Evolutionary conservation across 495 filamentous ascomycete genomes (phyloP).

Genomic region (Thermochaetoides thermophila): DNA sequence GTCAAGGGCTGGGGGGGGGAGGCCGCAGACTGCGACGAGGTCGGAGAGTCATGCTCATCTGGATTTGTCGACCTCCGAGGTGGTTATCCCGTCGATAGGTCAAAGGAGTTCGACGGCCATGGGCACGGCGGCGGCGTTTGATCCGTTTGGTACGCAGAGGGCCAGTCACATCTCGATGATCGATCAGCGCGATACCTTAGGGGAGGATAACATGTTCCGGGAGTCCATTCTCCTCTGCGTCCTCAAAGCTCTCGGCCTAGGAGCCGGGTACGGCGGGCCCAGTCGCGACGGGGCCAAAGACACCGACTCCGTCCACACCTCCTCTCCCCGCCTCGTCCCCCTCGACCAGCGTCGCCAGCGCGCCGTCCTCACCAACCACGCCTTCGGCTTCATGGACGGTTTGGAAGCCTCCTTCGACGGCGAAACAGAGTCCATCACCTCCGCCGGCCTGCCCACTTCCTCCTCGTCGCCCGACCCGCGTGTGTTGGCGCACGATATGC

Average conservation of each 20-base stretch:
- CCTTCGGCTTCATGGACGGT: conserved; percentile 88
- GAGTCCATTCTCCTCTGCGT: conserved; percentile 89
- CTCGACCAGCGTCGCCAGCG: conserved; percentile 77
- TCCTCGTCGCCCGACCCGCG: conserved; percentile 29
- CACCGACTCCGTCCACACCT: conserved; percentile 62
- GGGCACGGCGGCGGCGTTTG: conserved; percentile 37
- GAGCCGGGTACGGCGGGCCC: conserved; percentile 45
- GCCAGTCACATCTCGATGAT: conserved; percentile 36
- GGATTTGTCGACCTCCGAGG: conserved; percentile 11
- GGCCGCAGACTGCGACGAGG: conserved; percentile 5
- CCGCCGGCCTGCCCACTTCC: conserved; percentile 34
- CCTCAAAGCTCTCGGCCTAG: conserved; percentile 83
- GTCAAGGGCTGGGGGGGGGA: conserved; percentile 32
- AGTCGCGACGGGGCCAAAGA: conserved; percentile 42
- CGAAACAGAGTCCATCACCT: conserved; percentile 74
- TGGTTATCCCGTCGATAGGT: no score
- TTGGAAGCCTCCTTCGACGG: conserved; percentile 70
- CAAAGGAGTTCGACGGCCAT: conserved; percentile 53
- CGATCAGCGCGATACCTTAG: conserved; percentile 57
- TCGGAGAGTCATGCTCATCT: conserved; percentile 3
- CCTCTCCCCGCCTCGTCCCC: conserved; percentile 69
- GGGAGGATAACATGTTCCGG: conserved; percentile 78
- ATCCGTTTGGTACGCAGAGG: conserved; percentile 42
- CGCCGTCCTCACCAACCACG: conserved; percentile 65
- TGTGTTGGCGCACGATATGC: conserved; percentile 54